A percentile compares a stretch with the other conserved stretches of the same genome.
These are phyloP conservation scores for Ustanciosporium gigantosporum DNA, from an alignment of 1,284 basidiomycete species.

Conservation along the genomic window DNA sequence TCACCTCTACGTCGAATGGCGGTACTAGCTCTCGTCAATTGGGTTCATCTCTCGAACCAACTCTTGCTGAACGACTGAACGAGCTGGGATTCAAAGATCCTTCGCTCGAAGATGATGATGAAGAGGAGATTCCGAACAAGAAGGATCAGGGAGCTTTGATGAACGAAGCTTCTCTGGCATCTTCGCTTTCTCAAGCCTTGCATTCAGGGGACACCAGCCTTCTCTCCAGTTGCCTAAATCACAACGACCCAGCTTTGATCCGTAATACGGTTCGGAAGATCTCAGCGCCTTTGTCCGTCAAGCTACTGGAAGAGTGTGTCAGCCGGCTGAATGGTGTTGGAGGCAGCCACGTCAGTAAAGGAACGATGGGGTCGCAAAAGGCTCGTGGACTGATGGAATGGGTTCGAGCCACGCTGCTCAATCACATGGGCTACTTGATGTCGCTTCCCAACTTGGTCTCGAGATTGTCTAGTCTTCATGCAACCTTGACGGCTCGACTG, in stretches of 20 bases:
- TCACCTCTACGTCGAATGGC: background rate
- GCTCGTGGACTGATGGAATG: conserved; percentile 78
- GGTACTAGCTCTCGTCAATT: background rate
- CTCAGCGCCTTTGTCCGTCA: conserved; percentile 85
- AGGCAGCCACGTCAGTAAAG: conserved; percentile 62
- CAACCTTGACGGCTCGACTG: conserved; percentile 78
- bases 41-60: conserved; percentile 27
- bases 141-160: conserved; percentile 62
- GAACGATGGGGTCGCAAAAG: conserved; percentile 42
- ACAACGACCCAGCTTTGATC: conserved; percentile 80
- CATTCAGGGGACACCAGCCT: conserved; percentile 90
- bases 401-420: conserved; percentile 82
- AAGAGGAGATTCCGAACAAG: conserved; percentile 19
- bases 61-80: conserved; percentile 47
- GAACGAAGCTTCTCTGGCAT: conserved; percentile 84
- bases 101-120: conserved; percentile 19
- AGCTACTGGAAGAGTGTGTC: conserved; percentile 83
- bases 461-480: conserved; percentile 80
- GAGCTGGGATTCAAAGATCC: conserved; percentile 37
- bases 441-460: conserved; percentile 84
- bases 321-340: conserved; percentile 81
- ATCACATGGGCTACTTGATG: conserved; percentile 91
- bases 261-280: conserved; percentile 84
- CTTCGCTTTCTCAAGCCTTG: conserved; percentile 91
- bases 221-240: conserved; percentile 81